Conservation (phyloP, 2,329 filamentous ascomycete genomes). For the Stagonosporopsis tanaceti region DNA sequence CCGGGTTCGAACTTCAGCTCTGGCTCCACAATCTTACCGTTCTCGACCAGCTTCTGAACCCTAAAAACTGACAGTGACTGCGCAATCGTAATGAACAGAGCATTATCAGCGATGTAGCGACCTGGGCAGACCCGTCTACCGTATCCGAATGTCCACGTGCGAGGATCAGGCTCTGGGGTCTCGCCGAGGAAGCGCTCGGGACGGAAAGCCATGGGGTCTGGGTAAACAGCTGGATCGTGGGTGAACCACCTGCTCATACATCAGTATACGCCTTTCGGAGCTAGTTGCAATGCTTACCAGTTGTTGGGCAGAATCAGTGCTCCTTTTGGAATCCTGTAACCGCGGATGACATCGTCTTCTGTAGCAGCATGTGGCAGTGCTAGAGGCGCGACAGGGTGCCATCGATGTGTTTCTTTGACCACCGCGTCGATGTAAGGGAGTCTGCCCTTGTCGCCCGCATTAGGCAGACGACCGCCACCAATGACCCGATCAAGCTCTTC, state of each 20-base stretch:
- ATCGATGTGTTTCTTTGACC: slow-evolving; percentile 56
- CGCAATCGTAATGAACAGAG: slow-evolving; percentile 53
- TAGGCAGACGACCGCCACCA: slow-evolving; percentile 56
- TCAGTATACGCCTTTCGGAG: neutral
- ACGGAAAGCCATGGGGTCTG: slow-evolving; percentile 52
- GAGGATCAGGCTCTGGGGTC: slow-evolving; percentile 51
- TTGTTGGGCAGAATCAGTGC: slow-evolving; percentile 49
- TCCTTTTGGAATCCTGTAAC: slow-evolving; percentile 54
- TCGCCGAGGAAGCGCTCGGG: slow-evolving; percentile 55
- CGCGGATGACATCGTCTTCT: slow-evolving; percentile 50
- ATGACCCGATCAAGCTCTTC: slow-evolving; percentile 59
- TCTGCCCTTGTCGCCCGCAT: slow-evolving; percentile 55
- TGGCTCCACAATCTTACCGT: slow-evolving; percentile 51
- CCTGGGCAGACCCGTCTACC: slow-evolving; percentile 56
- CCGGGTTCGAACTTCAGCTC: slow-evolving; percentile 49
- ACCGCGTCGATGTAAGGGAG: slow-evolving; percentile 51
- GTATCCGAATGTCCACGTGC: slow-evolving; percentile 50
- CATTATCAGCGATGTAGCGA: slow-evolving; percentile 52
- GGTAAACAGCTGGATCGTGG: slow-evolving; percentile 52
- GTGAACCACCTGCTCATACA: slow-evolving; percentile 47
- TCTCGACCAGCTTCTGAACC: slow-evolving; percentile 49
- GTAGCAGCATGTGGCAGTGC: slow-evolving; percentile 43
- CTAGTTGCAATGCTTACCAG: slow-evolving; percentile 40
- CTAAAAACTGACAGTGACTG: slow-evolving; percentile 59
- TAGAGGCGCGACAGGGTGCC: slow-evolving; percentile 45